Conservation (phyloP, 768 basidiomycete genomes). For the Termitomyces bulborhizus region DNA sequence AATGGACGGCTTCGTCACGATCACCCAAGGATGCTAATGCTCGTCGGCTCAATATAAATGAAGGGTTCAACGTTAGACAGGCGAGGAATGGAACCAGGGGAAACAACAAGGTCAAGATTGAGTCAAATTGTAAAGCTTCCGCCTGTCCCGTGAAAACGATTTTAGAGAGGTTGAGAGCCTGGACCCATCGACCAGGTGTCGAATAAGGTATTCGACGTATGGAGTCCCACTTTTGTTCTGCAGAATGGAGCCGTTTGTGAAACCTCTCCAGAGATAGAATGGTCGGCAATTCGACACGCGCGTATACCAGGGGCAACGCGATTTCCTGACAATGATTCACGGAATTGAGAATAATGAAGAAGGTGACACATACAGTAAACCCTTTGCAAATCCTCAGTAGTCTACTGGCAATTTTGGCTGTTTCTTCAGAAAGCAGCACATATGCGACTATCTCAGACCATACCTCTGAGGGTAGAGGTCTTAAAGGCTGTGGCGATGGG, state of each 20-base stretch:
- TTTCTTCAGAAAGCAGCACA: constrained; percentile 21
- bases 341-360: neutral
- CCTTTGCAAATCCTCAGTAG: constrained; percentile 36
- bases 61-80: constrained; percentile 45
- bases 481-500: constrained; percentile 43
- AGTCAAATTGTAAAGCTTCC: constrained; percentile 53
- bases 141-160: constrained; percentile 37
- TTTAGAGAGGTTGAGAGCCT: constrained; percentile 62
- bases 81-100: constrained; percentile 63
- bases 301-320: constrained; percentile 61
- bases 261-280: constrained; percentile 49
- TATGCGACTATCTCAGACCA: constrained; percentile 59
- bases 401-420: constrained; percentile 24
- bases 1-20: constrained; percentile 42
- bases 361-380: constrained; percentile 32
- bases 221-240: constrained; percentile 83
- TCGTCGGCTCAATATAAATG: constrained; percentile 55
- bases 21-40: constrained; percentile 45
- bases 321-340: constrained; percentile 40
- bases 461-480: constrained; percentile 61
- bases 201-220: constrained; percentile 84
- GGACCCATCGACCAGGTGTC: constrained; percentile 84
- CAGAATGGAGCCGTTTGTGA: constrained; percentile 44
- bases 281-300: constrained; percentile 39
- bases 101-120: constrained; percentile 57